A percentile compares a stretch with the other conserved stretches of the same genome.
Conservation (phyloP, 164 flowering plant species). For the Vitis cinerea region DNA sequence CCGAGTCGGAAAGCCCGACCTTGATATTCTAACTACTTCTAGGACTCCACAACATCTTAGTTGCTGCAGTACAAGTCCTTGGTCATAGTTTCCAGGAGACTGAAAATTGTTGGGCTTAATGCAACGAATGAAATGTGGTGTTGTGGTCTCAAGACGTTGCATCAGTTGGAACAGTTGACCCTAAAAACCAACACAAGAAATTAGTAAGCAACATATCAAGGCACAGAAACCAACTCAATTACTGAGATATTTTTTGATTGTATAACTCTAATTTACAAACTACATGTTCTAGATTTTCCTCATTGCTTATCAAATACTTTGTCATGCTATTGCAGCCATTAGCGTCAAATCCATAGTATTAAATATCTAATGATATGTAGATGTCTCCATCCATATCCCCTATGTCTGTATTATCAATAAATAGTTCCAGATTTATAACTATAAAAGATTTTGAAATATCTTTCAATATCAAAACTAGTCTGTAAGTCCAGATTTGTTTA, state of each 20-base stretch:
- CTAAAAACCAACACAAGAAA: conserved; percentile 31
- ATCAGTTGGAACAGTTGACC: conserved; percentile 89
- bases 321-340: neutral
- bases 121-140: conserved; percentile 99
- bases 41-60: conserved; percentile 96
- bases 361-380: too few species aligned
- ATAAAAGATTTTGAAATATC: too few species aligned
- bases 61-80: conserved; percentile 89
- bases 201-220: neutral
- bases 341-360: neutral
- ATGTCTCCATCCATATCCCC: too few species aligned
- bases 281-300: neutral
- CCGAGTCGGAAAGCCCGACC: conserved; percentile 96
- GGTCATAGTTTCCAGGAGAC: conserved; percentile 81
- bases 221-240: neutral
- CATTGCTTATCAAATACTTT: neutral
- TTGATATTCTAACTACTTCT: conserved; percentile 95
- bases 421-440: too few species aligned
- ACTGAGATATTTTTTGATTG: neutral
- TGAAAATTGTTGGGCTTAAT: conserved; percentile 87
- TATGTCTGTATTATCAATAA: too few species aligned
- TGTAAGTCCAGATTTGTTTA: too few species aligned
- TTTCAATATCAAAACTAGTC: too few species aligned
- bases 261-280: neutral
- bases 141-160: conserved; percentile 89